A percentile compares a stretch with the other conserved stretches of the same genome.
Conservation (phyloP, 2,329 filamentous ascomycete species). For the Biscogniauxia sp. region DNA sequence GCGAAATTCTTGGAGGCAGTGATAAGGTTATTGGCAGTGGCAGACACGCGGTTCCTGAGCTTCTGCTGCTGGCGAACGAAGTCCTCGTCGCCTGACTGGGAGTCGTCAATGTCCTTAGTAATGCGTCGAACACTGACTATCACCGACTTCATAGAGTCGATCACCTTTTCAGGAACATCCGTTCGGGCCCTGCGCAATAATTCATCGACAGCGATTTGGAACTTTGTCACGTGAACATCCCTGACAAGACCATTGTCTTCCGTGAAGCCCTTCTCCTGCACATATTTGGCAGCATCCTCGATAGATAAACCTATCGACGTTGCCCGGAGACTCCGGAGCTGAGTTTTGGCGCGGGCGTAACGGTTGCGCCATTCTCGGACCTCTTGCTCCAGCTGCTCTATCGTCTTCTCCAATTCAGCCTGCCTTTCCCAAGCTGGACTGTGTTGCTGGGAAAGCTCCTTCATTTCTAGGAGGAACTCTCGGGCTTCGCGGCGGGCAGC, state of each 20-base stretch:
- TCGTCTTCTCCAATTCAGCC: constrained; percentile 70
- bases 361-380: constrained; percentile 87
- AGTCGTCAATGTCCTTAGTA: constrained; percentile 72
- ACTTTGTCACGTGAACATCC: constrained; percentile 90
- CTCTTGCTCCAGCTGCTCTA: constrained; percentile 76
- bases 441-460: constrained; percentile 76
- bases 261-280: constrained; percentile 65
- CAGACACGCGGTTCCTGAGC: constrained; percentile 80
- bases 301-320: constrained; percentile 73
- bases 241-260: constrained; percentile 76
- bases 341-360: constrained; percentile 84
- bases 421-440: constrained; percentile 78
- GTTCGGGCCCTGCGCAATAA: constrained; percentile 74
- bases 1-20: constrained; percentile 93
- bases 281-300: constrained; percentile 66
- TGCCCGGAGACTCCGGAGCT: constrained; percentile 76
- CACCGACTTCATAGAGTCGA: constrained; percentile 84
- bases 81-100: constrained; percentile 52
- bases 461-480: constrained; percentile 86
- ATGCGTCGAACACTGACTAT: constrained; percentile 81
- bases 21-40: constrained; percentile 92
- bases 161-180: constrained; percentile 70
- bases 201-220: constrained; percentile 92
- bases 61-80: constrained; percentile 59
- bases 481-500: constrained; percentile 84